Evolutionary conservation across 768 basidiomycete genomes (phyloP).

Genomic region (Vararia minispora): DNA sequence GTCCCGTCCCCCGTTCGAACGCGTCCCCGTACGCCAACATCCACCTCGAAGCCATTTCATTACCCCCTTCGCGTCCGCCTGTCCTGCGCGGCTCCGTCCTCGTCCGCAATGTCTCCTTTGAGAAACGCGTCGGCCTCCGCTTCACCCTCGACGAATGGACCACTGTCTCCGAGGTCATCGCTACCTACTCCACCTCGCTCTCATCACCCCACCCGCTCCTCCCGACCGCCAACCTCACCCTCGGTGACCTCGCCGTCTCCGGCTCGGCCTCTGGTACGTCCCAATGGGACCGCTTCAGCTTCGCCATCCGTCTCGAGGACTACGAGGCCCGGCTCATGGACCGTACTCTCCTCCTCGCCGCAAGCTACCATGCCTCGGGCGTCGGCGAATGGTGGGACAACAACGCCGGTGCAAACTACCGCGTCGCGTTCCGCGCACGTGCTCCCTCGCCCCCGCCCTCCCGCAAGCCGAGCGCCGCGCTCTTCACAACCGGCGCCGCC

Average conservation of each 20-base stretch:
- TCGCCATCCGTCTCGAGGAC: slow-evolving; percentile 62
- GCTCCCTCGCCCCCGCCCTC: slow-evolving; percentile 6
- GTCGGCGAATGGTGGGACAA: slow-evolving; percentile 91
- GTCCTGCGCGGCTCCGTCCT: slow-evolving; percentile 65
- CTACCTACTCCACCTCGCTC: slow-evolving; percentile 27
- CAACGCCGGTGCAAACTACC: slow-evolving; percentile 69
- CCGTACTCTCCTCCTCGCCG: slow-evolving; percentile 50
- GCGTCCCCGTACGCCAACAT: slow-evolving; percentile 24
- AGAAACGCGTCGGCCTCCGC: slow-evolving; percentile 74
- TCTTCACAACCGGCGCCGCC: slow-evolving; percentile 4
- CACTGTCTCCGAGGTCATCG: slow-evolving; percentile 77
- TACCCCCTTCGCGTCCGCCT: slow-evolving; percentile 25
- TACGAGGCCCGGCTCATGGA: slow-evolving; percentile 39
- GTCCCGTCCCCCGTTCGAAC: slow-evolving; percentile 23
- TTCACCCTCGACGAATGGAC: slow-evolving; percentile 95
- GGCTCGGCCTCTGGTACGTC: slow-evolving; percentile 6
- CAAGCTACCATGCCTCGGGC: slow-evolving; percentile 36
- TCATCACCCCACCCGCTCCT: slow-evolving; percentile 25
- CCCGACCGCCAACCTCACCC: slow-evolving; percentile 19
- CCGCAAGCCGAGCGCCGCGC: no score
- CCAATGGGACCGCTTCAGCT: slow-evolving; percentile 30
- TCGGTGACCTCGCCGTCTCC: slow-evolving; percentile 30
- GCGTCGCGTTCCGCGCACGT: slow-evolving; percentile 44
- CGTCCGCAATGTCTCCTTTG: slow-evolving; percentile 77
- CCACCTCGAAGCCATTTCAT: slow-evolving; percentile 26